Percentiles rank a stretch among this genome's conserved stretches.
Evolutionary conservation across 176 grass and related monocot species (phyloP).

Genomic region (Hsuehochloa calcarea): DNA sequence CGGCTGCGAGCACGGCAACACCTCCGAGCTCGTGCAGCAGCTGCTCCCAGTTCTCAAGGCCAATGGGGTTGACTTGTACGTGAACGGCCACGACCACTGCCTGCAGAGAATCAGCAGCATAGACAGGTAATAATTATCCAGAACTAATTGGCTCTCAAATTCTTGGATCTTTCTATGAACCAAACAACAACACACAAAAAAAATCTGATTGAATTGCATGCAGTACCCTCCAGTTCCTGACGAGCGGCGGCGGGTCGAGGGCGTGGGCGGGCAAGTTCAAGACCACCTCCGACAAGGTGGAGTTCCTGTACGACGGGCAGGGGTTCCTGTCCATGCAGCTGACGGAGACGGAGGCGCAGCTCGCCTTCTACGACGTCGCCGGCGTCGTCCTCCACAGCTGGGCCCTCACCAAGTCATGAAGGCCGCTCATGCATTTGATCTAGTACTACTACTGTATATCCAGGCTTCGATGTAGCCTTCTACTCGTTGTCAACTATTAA

Average conservation of each 20-base stretch:
- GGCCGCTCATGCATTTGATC: background rate
- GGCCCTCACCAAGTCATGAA: slow-evolving; percentile 42
- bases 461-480: background rate
- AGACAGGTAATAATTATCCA: slow-evolving; percentile 35
- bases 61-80: slow-evolving; percentile 56
- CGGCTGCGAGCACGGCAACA: slow-evolving; percentile 86
- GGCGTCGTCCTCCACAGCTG: slow-evolving; percentile 62
- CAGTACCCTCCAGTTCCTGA: slow-evolving; percentile 62
- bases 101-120: slow-evolving; percentile 73
- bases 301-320: slow-evolving; percentile 88
- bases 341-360: slow-evolving; percentile 28
- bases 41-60: slow-evolving; percentile 80
- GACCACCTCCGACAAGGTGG: slow-evolving; percentile 47
- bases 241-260: slow-evolving; percentile 81
- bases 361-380: slow-evolving; percentile 62
- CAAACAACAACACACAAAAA: no score
- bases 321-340: slow-evolving; percentile 79
- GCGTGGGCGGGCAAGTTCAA: slow-evolving; percentile 72
- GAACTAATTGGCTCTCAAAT: no score
- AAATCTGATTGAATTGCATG: background rate
- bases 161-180: no score
- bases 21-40: slow-evolving; percentile 53
- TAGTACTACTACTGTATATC: background rate
- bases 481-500: background rate
- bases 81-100: slow-evolving; percentile 92